Evolutionary conservation across 192 early-diverging fungal genomes (phyloP).

Genomic region (Backusella morwellensis): DNA sequence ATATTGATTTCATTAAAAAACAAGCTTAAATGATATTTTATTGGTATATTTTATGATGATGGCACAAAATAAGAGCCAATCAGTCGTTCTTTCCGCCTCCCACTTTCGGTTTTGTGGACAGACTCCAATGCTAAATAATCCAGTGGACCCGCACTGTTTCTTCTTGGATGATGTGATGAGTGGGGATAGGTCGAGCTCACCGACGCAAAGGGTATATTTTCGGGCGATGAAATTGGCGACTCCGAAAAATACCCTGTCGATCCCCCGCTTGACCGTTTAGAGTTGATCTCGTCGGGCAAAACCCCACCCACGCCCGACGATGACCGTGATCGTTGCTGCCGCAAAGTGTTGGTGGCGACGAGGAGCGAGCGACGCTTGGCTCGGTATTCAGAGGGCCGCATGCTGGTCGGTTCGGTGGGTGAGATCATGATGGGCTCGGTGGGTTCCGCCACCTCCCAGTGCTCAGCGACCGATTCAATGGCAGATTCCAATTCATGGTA

Average conservation of each 20-base stretch:
- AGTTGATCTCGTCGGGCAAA: neutral
- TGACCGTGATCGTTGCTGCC: neutral
- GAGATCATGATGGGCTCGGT: neutral
- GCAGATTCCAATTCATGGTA: neutral
- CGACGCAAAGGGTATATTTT: neutral
- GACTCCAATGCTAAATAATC: neutral
- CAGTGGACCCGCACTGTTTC: neutral
- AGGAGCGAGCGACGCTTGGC: conserved; percentile 30
- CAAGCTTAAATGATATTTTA: no score
- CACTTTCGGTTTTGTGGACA: conserved; percentile 11
- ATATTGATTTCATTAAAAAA: neutral
- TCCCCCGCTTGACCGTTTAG: neutral
- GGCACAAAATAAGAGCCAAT: neutral
- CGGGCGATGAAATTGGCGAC: conserved; percentile 1
- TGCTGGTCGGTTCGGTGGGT: neutral
- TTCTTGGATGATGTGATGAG: neutral
- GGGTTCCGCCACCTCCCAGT: neutral
- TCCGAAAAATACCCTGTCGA: neutral
- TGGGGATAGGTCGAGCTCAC: neutral
- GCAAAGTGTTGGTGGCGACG: neutral
- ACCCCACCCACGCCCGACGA: conserved; percentile 13
- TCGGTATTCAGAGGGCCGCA: conserved; percentile 25
- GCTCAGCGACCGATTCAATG: neutral
- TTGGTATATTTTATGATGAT: neutral
- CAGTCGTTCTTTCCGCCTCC: conserved; percentile 5